Evolutionary conservation across 2,329 filamentous ascomycete species (phyloP), one percentile per base, ranked within the genome.

Genomic region (Trichoderma sp.): DNA sequence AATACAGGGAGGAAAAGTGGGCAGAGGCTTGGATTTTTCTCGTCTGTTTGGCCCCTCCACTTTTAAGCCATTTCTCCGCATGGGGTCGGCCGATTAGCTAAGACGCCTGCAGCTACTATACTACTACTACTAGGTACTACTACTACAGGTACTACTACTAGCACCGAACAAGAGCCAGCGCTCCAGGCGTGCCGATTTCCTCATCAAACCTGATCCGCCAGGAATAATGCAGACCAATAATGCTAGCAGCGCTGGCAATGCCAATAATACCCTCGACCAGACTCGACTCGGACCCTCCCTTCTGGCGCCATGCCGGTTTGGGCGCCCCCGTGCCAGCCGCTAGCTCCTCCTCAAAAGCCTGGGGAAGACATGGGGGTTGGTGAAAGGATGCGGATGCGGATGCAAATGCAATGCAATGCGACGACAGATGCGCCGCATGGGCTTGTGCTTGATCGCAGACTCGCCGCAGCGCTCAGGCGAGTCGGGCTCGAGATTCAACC

Each of bases 1-100:
- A 65, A 65, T 65, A 65, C 63, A 65, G 52, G 63, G 63, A 57
- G 63, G 52, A 65, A 65, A 65, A 65, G 63, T 65, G 63, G 63
- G 63, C 63, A 65, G 52, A 57, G 63, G 63, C 52, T 65, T 65
- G 37, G 52, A 65, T 65, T 65, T 65, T 65, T 65, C 32, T 54
- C 22, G 50, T 57, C 37, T 48, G 35, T 65, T 56, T 65, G 63
- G 63, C 35, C 63, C 52, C 63, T 65, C 63, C 63, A 65, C 63
- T 56, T 65, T 64, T 61, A 35, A 54, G 60, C 60, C 63, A 56
- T 56, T 65, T 65, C 63, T 65, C 63, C 63, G 63, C 63, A 65
- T 65, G 52, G 50, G 39, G 54, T 37, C 19, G 54, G 19, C 22
- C 34, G 63, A 65, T 57, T 65, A 57, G 34, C 63, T 65, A 56